Base-by-base conservation (phyloP, 257 asterid species). In the Nicotiana obtusifolia region DNA sequence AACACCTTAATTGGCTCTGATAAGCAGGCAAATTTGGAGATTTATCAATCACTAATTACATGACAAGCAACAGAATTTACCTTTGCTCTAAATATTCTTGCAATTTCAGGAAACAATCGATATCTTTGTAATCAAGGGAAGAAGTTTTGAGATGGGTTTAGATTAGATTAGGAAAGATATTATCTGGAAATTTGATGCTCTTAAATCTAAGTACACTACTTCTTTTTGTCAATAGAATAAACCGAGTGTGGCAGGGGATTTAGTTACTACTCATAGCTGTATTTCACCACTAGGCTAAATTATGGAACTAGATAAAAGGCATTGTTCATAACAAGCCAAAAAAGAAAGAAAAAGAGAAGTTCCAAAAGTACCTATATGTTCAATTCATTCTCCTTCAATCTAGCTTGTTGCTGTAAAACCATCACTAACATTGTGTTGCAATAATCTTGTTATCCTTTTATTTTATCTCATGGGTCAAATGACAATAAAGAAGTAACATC, bases 281-380 rank as follows among this genome's bases (percentile, higher is more conserved):
- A 68, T 37, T 41, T 71, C 78, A 24, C 59, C 57, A 71, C 59
- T 41, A 41, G 78, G 44, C 57, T 69, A 69, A 20, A 56, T 41
- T 69, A 69, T 3, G 78, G 78, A 20, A 69, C 78, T 13, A n/a
- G 78, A 69, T 69, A 41, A 20, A 68, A 69, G 35, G 78, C n/a
- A 10, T 69, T 54, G 44, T 37, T 5, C 7, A 44, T 22, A 69
- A 41, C 35, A 69, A 0, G 20, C 31, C 57, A 31, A 13, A 71
- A 69, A 52, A 52, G 1, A 52, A 13, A 52, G 24, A 26, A 68
- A 22, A 53, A 37, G 59, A 71, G 35, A 52, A 71, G 47, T 71
- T 71, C 59, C 78, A 71, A 44, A 71, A 71, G 30, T 44, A 71
- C 13, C 59, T 13, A 44, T 11, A 5, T 7, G 24, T 44, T 20